Evolutionary conservation across 768 basidiomycete species (phyloP).

Genomic region (Pisolithus marmoratus): DNA sequence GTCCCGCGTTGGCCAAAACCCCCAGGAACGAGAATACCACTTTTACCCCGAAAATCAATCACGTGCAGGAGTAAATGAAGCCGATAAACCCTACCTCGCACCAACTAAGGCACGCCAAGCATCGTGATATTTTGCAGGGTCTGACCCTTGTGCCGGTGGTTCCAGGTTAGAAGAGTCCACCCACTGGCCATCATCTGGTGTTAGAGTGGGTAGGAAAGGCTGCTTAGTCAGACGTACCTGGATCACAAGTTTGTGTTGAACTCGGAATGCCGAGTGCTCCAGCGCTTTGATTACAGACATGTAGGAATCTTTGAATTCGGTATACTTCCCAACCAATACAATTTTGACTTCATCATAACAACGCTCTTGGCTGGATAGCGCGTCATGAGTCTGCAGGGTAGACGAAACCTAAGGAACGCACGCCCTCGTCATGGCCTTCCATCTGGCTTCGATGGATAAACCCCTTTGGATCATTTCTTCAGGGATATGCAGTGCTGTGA

Average conservation of each 20-base stretch:
- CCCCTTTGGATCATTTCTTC: slow-evolving; percentile 59
- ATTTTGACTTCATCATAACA: slow-evolving; percentile 85
- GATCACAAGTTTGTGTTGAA: slow-evolving; percentile 76
- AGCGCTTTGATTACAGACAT: slow-evolving; percentile 97
- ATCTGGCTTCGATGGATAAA: slow-evolving; percentile 57
- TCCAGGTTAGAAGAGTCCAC: slow-evolving; percentile 94
- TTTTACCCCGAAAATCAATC: slow-evolving; percentile 22
- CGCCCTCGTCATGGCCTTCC: slow-evolving; percentile 83
- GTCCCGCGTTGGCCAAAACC: slow-evolving; percentile 92
- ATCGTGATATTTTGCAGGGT: slow-evolving; percentile 89
- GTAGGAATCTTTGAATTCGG: slow-evolving; percentile 93
- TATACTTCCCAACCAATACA: slow-evolving; percentile 96
- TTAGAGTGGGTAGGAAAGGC: not conserved
- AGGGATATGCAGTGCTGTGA: slow-evolving; percentile 51
- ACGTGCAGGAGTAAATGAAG: not conserved
- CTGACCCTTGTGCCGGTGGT: slow-evolving; percentile 65
- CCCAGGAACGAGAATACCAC: slow-evolving; percentile 95
- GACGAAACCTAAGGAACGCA: slow-evolving; percentile 22
- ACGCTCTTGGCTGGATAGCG: slow-evolving; percentile 72
- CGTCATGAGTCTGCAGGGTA: not conserved
- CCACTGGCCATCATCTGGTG: slow-evolving; percentile 53
- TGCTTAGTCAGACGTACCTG: slow-evolving; percentile 46
- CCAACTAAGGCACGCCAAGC: slow-evolving; percentile 92
- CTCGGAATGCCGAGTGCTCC: slow-evolving; percentile 94
- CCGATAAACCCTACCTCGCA: slow-evolving; percentile 54